A percentile compares a stretch with the other conserved stretches of the same genome.
These are phyloP conservation scores for Juglanconis juglandina DNA, from an alignment of 2,329 filamentous ascomycete species.

Conservation along the genomic window DNA sequence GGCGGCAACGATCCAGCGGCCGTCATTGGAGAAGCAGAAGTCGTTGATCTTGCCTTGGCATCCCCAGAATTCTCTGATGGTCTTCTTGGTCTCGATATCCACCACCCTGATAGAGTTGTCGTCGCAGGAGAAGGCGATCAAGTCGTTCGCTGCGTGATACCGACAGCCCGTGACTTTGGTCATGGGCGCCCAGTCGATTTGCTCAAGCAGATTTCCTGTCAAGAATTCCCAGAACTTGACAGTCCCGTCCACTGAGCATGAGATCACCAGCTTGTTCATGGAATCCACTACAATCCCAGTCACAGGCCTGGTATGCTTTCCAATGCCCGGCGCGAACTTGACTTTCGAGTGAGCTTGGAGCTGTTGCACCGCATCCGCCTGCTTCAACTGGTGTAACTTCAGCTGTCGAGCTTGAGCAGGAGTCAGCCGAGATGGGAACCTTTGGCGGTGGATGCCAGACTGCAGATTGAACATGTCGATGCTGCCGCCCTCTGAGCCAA, in stretches of 20 bases:
- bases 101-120: constrained; percentile 85
- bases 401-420: constrained; percentile 75
- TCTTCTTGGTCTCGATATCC: constrained; percentile 84
- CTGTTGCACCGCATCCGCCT: constrained; percentile 55
- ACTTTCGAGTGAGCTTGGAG: constrained; percentile 48
- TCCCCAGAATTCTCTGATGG: constrained; percentile 90
- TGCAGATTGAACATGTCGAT: constrained; percentile 98
- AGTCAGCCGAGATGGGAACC: constrained; percentile 77
- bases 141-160: constrained; percentile 78
- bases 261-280: constrained; percentile 82
- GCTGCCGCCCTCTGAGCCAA: constrained; percentile 78
- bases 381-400: constrained; percentile 60
- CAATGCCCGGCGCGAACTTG: constrained; percentile 51
- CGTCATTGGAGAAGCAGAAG: constrained; percentile 86
- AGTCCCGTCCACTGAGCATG: constrained; percentile 84
- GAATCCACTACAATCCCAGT: constrained; percentile 85
- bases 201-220: constrained; percentile 73
- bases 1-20: constrained; percentile 87
- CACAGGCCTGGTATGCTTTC: constrained; percentile 76
- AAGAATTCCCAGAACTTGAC: constrained; percentile 97
- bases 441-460: constrained; percentile 82
- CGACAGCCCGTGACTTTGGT: constrained; percentile 71
- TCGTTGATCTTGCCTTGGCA: constrained; percentile 72
- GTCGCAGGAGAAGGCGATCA: constrained; percentile 84
- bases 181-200: constrained; percentile 81